Base-by-base conservation (phyloP, 2,329 filamentous ascomycete genomes). In the Xylariales sp. region DNA sequence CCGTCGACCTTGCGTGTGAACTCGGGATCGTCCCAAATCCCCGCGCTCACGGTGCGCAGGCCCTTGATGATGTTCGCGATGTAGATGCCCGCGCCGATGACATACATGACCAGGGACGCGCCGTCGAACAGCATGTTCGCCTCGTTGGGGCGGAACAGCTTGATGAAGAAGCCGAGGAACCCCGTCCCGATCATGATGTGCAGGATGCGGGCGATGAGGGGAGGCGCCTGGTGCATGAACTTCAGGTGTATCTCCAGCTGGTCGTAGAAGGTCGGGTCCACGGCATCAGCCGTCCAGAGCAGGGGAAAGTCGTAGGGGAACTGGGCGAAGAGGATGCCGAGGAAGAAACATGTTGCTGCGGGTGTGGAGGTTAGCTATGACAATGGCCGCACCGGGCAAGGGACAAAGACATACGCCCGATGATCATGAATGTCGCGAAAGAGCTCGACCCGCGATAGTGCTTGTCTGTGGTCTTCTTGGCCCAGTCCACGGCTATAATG, bases 41-140 rank as follows among this genome's bases (percentile, higher is more conserved):
- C 87, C 5, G 76, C 78, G 45, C 79, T 87, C 29, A 96, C 85
- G 46, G 91, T 84, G 50, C 90, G 75, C 61, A 98, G 75, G 4
- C 91, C 93, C 72, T 95, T 95, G 61, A 97, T 84, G 57, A 97
- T 95, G 66, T 98, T 98, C 54, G 90, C 84, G 51, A 95, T 80
- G 66, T 97, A 98, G 54, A 98, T 86, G 36, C 89, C 88, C 40
- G 94, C 80, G 46, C 88, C 93, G 55, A 93, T 88, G 42, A 91
- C 74, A 65, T 91, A 93, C 53, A 88, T 76, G 12, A 88, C 82
- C 11, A 91, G 78, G 48, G 84, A 88, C 43, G 88, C 81, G 58
- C 85, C 86, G 66, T 85, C 93, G 63, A 98, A 98, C 44, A 98
- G 82, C 69, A 95, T 86, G 72, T 98, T 98, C 50, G 87, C 85